A percentile compares a stretch with the other conserved stretches of the same genome.
Evolutionary conservation across 768 basidiomycete species (phyloP).

Genomic region (Hortiboletus campestris): DNA sequence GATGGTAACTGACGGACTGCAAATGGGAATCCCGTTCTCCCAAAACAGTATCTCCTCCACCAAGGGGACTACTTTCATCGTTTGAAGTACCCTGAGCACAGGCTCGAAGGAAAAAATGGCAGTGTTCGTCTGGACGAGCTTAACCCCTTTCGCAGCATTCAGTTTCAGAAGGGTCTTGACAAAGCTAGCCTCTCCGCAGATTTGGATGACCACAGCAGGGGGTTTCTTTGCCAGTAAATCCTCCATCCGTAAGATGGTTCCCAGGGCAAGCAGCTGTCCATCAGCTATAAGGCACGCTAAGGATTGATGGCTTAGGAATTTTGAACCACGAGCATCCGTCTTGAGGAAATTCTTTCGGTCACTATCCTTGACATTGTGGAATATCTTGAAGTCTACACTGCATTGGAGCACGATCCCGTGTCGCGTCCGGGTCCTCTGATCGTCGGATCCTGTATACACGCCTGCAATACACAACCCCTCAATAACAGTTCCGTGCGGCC

Average conservation of each 20-base stretch:
- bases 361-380: constrained; percentile 31
- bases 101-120: constrained; percentile 65
- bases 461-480: constrained; percentile 37
- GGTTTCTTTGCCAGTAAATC: constrained; percentile 44
- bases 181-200: constrained; percentile 44
- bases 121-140: constrained; percentile 57
- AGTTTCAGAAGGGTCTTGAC: constrained; percentile 41
- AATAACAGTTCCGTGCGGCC: constrained; percentile 37
- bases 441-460: constrained; percentile 33
- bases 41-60: constrained; percentile 54
- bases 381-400: constrained; percentile 35
- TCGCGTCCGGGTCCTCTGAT: constrained; percentile 30
- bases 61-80: constrained; percentile 44
- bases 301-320: constrained; percentile 53
- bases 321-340: constrained; percentile 33
- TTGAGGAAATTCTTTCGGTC: constrained; percentile 40
- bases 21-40: constrained; percentile 31
- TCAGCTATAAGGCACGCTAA: constrained; percentile 51
- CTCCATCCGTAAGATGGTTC: constrained; percentile 54
- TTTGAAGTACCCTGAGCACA: constrained; percentile 55
- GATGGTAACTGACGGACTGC: constrained; percentile 4
- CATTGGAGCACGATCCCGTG: constrained; percentile 45
- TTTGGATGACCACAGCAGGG: constrained; percentile 52
- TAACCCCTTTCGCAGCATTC: constrained; percentile 34
- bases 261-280: constrained; percentile 49